Percentiles rank a stretch among this genome's conserved stretches.
Evolutionary conservation across 441 rosid species (phyloP).

Genomic region (Hura crepitans): DNA sequence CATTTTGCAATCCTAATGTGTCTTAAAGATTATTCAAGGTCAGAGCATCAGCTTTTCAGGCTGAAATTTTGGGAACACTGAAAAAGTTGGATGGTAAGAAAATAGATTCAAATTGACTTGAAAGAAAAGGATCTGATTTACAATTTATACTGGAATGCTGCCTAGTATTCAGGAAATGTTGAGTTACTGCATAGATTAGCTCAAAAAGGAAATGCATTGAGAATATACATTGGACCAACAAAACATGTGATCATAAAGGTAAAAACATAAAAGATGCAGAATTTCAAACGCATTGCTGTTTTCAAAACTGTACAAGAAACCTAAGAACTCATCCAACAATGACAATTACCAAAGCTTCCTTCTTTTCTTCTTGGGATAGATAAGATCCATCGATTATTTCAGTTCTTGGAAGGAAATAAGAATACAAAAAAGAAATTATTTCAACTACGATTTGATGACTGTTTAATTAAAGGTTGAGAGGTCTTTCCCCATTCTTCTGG

Average conservation of each 20-base stretch:
- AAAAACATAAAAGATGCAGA: constrained; percentile 16
- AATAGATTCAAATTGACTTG: background rate
- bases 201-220: constrained; percentile 7
- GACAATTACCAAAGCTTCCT: constrained; percentile 18
- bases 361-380: constrained; percentile 23
- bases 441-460: constrained; percentile 53
- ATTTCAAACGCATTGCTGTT: constrained; percentile 35
- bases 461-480: constrained; percentile 82
- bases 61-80: background rate
- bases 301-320: constrained; percentile 52
- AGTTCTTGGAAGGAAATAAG: constrained; percentile 17
- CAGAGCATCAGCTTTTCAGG: background rate
- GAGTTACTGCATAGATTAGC: background rate
- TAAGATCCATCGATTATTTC: constrained; percentile 22
- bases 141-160: constrained; percentile 1
- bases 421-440: background rate
- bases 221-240: background rate
- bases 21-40: background rate
- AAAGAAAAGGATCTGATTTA: too few species aligned
- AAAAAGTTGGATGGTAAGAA: background rate
- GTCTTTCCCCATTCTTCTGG: constrained; percentile 91
- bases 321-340: constrained; percentile 30
- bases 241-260: background rate
- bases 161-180: constrained; percentile 18
- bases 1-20: background rate